Evolutionary conservation across 1,284 basidiomycete species (phyloP), one percentile per base, ranked within the genome.

Genomic region (Tilletia indica): DNA sequence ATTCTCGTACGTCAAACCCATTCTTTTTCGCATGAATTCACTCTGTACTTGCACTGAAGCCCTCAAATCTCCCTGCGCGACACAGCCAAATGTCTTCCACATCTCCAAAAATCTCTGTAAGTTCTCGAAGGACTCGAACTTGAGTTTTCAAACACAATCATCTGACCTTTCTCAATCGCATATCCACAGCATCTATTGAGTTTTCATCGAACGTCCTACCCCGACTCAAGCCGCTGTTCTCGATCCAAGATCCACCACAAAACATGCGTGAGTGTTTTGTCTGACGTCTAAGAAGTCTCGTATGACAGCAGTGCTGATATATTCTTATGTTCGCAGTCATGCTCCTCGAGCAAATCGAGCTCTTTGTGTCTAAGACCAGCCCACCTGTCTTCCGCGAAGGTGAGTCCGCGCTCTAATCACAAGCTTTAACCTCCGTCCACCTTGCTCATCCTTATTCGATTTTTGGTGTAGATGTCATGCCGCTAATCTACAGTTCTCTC

Each of bases 231-330:
- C 95, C 95, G 0, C 85, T 99, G 14, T 99, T 99, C 78, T 87
- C 87, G 0, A 87, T 98, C 78, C 94, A 93, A 84, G 97, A 99
- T 81, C 96, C 97, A 31, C 94, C 96, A 0, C 95, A 98, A 85
- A 97, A 95, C 78, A 81, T 77, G 63, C 71, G 73, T 74, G 51
- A n/a, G 73, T 70, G 21, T 3, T 14, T 14, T 5, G 34, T 11
- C 36, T 42, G 3, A 11, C 25, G 8, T 54, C n/a, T 31, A 16
- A 8, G 51, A 19, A 54, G 16, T 31, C 25, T 31, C 25, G 25
- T 31, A 48, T 48, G 47, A 11, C n/a, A n/a, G n/a, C 47, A 12
- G 11, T 11, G 2, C 11, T 11, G 47, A 48, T 48, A n/a, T 48
- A 11, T 31, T 31, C 25, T 31, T 31, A 31, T 31, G 2, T 3